phyloP scores from a whole-genome alignment of 73 alveolate genomes.

The Paramecium tetraurelia region DNA sequence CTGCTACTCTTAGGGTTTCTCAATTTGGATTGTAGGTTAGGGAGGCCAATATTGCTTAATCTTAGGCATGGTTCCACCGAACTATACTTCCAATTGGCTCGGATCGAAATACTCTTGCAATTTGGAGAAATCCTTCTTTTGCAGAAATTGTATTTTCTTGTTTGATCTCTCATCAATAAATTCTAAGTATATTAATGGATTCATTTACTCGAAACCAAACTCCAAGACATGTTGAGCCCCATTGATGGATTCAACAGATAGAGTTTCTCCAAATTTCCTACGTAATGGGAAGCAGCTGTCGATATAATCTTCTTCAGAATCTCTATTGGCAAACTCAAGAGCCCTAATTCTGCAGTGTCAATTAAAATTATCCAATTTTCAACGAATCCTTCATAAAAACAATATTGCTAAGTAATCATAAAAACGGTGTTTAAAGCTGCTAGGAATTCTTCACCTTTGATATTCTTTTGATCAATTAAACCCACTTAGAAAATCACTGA shows the following conservation, averaged over 20 bases:
- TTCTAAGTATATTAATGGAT: not conserved
- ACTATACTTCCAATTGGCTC: not conserved
- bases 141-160: slow-evolving; percentile 11
- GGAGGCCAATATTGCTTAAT: slow-evolving; percentile 44
- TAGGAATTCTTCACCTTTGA: slow-evolving; percentile 20
- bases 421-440: slow-evolving; percentile 50
- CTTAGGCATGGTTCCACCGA: slow-evolving; percentile 36
- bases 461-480: not conserved
- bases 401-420: slow-evolving; percentile 7
- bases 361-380: slow-evolving; percentile 32
- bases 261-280: slow-evolving; percentile 18
- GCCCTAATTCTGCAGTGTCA: slow-evolving; percentile 11
- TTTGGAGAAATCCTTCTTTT: not conserved
- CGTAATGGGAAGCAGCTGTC: slow-evolving; percentile 39
- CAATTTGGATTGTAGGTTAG: not conserved
- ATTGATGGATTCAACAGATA: slow-evolving; percentile 33
- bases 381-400: not conserved
- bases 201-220: slow-evolving; percentile 12
- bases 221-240: slow-evolving; percentile 10
- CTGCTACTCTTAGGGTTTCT: not conserved
- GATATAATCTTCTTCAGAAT: not conserved
- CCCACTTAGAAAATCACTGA: not conserved
- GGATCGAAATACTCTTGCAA: slow-evolving; percentile 11
- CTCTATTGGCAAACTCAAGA: slow-evolving; percentile 6
- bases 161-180: slow-evolving; percentile 37